Evolutionary conservation across 768 basidiomycete species (phyloP), one percentile per base, ranked within the genome.

Genomic region (Calocera cornea): DNA sequence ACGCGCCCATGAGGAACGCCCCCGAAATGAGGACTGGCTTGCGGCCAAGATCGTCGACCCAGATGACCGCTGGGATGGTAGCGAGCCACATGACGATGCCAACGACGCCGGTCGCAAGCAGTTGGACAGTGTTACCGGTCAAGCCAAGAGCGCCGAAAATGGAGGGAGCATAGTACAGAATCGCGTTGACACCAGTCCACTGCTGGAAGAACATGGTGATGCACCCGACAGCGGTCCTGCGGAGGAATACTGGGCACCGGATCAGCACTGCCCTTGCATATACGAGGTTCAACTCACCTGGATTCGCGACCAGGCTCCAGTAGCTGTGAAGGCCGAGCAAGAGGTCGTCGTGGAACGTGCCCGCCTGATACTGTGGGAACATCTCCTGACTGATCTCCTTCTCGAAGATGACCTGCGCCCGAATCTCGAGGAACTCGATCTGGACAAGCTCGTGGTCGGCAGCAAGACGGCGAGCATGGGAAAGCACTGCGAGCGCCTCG

Each of bases 161-260:
- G 41, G 77, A 74, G 16, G 73, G 64, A 2, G 88, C 88, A 71
- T 89, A 90, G 78, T 89, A 90, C 64, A 90, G 76, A 70, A 89
- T 86, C 19, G 84, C 86, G 70, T 89, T 88, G 72, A 88, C 81
- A 69, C 88, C 89, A 34, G 87, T 89, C 87, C 88, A 90, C 76
- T 90, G 88, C 73, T 90, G 89, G 80, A 88, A 90, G 78, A 86
- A 87, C 88, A 87, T 92, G 44, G 79, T 84, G 80, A 86, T 73
- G 54, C 85, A 82, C 29, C 85, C 86, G 54, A 88, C 80, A 31
- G 81, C 81, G 8, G 88, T 82, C 36, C 89, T 82, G 72, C 82
- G 83, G 54, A 89, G 75, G 31, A 90, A 76, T 60, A 82, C 85
- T 85, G 66, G 11, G 41, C 7, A 29, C 34, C 63, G 14, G 34